phyloP scores from a whole-genome alignment of 371 early-diverging fungal species.

The Choanephora cucurbitarum region DNA sequence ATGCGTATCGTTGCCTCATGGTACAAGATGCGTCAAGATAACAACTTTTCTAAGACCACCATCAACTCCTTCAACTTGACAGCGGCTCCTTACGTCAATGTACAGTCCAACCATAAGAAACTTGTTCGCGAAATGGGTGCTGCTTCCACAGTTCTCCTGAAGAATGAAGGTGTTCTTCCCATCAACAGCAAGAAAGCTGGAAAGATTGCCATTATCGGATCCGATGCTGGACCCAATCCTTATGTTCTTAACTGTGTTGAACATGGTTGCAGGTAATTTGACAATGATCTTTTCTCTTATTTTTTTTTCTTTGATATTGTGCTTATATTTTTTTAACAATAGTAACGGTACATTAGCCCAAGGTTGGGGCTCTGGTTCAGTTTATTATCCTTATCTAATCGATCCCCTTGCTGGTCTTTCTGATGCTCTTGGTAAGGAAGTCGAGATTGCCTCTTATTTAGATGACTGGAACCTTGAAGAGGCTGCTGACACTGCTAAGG shows the following conservation, averaged over 20 bases:
- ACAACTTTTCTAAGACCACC: slow-evolving; percentile 41
- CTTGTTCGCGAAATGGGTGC: slow-evolving; percentile 48
- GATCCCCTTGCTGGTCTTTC: slow-evolving; percentile 45
- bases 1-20: slow-evolving; percentile 57
- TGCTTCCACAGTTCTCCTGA: slow-evolving; percentile 53
- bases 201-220: slow-evolving; percentile 52
- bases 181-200: slow-evolving; percentile 23
- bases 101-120: slow-evolving; percentile 41
- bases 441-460: slow-evolving; percentile 31
- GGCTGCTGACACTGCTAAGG: slow-evolving; percentile 38
- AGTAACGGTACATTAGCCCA: slow-evolving; percentile 55
- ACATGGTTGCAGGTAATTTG: slow-evolving; percentile 22
- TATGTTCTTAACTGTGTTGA: slow-evolving; percentile 31
- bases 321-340: too few relatives aligned
- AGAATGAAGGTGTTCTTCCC: slow-evolving; percentile 45
- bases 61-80: slow-evolving; percentile 30
- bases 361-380: slow-evolving; percentile 70
- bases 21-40: slow-evolving; percentile 49
- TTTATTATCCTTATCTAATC: slow-evolving; percentile 61
- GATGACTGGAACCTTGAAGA: slow-evolving; percentile 43
- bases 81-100: slow-evolving; percentile 32
- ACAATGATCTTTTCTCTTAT: not conserved
- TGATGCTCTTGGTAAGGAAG: slow-evolving; percentile 29
- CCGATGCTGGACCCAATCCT: slow-evolving; percentile 41
- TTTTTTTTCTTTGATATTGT: not conserved